Conservation (phyloP, 1,139 yeast species). For the Suhomyces bolitotheri region DNA sequence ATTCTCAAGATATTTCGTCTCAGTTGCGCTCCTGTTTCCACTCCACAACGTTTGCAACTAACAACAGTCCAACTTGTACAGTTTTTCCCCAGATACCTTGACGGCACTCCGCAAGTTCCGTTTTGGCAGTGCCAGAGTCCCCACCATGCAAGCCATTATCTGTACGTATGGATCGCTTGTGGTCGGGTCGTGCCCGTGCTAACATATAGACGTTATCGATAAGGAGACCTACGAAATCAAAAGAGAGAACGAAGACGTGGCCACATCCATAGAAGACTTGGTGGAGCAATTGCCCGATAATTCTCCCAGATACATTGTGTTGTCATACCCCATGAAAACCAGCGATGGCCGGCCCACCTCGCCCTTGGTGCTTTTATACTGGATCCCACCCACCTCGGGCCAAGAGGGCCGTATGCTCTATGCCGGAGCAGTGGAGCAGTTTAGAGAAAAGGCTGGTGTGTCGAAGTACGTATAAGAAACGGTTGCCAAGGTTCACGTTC, state of each 20-base stretch:
- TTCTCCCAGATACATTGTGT: constrained; percentile 69
- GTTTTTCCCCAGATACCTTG: constrained; percentile 66
- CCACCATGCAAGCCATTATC: constrained; percentile 62
- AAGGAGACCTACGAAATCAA: constrained; percentile 56
- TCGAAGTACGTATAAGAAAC: constrained; percentile 47
- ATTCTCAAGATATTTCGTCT: too few species aligned
- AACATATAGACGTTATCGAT: constrained; percentile 51
- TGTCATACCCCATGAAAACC: constrained; percentile 73
- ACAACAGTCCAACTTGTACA: constrained; percentile 49
- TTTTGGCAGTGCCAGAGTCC: constrained; percentile 66
- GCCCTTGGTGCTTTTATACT: constrained; percentile 78
- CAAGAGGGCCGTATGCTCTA: constrained; percentile 81
- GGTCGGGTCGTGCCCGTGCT: constrained; percentile 8
- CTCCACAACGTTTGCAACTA: constrained; percentile 1
- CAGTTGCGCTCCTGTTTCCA: too few species aligned
- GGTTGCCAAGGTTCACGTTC: not conserved
- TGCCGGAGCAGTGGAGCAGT: constrained; percentile 84
- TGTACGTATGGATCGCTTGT: constrained; percentile 36
- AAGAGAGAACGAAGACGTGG: constrained; percentile 45
- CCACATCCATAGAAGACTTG: constrained; percentile 56
- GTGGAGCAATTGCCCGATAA: constrained; percentile 81
- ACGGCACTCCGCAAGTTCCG: constrained; percentile 67
- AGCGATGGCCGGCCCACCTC: constrained; percentile 71
- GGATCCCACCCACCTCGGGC: constrained; percentile 82
- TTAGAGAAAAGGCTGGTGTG: constrained; percentile 78